These are phyloP conservation scores for Piper betle DNA, from an alignment of 164 flowering plant genomes.

Conservation along the genomic window DNA sequence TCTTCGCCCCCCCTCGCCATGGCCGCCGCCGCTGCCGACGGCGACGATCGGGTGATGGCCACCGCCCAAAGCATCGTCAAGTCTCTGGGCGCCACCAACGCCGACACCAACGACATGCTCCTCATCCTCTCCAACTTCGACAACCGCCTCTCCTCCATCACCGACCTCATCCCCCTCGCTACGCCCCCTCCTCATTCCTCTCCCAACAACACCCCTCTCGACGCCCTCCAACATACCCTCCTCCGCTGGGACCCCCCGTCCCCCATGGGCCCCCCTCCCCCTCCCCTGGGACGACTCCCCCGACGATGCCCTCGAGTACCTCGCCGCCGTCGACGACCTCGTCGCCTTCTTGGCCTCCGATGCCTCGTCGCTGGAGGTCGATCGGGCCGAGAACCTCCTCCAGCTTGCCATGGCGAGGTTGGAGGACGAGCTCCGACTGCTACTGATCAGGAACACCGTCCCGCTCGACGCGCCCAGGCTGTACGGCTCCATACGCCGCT, in stretches of 20 bases:
- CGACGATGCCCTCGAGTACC: slow-evolving; percentile 28
- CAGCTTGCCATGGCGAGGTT: slow-evolving; percentile 47
- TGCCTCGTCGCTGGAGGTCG: slow-evolving; percentile 6
- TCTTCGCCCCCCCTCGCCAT: not conserved
- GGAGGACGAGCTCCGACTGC: slow-evolving; percentile 51
- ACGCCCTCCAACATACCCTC: slow-evolving; percentile 28
- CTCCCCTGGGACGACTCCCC: slow-evolving; percentile 28
- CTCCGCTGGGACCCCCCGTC: slow-evolving; percentile 19
- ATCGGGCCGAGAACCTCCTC: slow-evolving; percentile 35
- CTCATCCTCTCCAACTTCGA: slow-evolving; percentile 51
- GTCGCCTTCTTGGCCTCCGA: slow-evolving; percentile 4
- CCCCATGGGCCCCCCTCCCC: slow-evolving; percentile 1
- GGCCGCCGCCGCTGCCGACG: slow-evolving; percentile 32
- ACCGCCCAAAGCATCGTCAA: slow-evolving; percentile 56
- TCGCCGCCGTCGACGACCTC: slow-evolving; percentile 40
- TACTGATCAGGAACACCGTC: slow-evolving; percentile 27
- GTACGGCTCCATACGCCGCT: slow-evolving; percentile 44
- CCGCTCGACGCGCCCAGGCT: slow-evolving; percentile 43
- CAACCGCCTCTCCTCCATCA: slow-evolving; percentile 35
- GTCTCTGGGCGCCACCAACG: slow-evolving; percentile 34
- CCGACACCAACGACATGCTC: slow-evolving; percentile 50
- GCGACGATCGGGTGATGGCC: slow-evolving; percentile 50
- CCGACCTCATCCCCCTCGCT: slow-evolving; percentile 15
- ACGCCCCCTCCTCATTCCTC: not conserved
- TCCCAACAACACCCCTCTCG: slow-evolving; percentile 11